These are phyloP conservation scores for Dendrobium catenatum DNA, from an alignment of 106 monocot genomes.

Conservation along the genomic window DNA sequence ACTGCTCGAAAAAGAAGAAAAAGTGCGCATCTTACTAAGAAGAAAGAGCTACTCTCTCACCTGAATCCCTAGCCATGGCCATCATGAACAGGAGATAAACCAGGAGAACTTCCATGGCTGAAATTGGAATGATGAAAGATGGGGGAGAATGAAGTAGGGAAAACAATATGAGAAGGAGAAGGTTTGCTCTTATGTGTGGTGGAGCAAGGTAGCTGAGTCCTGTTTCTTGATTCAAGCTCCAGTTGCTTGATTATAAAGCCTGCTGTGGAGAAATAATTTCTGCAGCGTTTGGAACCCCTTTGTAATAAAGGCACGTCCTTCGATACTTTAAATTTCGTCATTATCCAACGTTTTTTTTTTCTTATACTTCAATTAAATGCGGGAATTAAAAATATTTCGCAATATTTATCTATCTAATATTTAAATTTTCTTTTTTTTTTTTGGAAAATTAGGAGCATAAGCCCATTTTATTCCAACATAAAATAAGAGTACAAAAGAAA, in stretches of 20 bases:
- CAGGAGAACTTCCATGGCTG: conserved; percentile 3
- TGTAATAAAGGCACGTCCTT: no score
- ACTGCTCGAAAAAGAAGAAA: neutral
- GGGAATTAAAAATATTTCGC: no score
- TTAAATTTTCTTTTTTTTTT: no score
- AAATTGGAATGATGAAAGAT: neutral
- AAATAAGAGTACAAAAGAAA: no score
- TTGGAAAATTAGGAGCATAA: no score
- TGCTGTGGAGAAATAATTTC: no score
- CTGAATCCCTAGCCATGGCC: conserved; percentile 25
- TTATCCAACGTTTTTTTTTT: no score
- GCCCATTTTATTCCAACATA: no score
- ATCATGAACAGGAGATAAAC: conserved; percentile 22
- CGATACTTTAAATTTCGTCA: no score
- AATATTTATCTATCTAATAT: no score
- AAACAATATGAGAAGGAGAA: neutral
- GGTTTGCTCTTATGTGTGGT: neutral
- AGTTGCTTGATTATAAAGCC: neutral
- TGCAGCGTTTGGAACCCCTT: no score
- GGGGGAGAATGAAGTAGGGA: neutral
- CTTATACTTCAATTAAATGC: no score
- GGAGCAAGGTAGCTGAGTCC: neutral
- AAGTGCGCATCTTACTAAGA: neutral
- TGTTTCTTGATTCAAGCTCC: neutral
- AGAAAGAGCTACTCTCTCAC: conserved; percentile 12